A percentile compares a stretch with the other conserved stretches of the same genome.
These are phyloP conservation scores for Acrocalymma vagum DNA, from an alignment of 2,329 filamentous ascomycete genomes.

Conservation along the genomic window DNA sequence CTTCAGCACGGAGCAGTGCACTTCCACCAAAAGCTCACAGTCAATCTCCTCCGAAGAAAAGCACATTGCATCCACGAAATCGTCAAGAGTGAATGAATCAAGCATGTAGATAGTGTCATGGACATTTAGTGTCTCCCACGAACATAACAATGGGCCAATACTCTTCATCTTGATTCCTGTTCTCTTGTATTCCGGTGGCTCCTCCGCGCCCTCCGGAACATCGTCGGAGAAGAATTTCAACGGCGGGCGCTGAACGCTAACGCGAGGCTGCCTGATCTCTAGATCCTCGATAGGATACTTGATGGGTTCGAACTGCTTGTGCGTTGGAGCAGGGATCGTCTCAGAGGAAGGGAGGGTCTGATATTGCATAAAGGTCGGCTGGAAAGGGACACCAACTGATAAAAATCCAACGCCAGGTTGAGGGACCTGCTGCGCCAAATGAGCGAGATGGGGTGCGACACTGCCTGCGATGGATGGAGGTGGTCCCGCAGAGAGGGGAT, in stretches of 20 bases:
- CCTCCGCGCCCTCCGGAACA: conserved; percentile 50
- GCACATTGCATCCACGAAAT: conserved; percentile 88
- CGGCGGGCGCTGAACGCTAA: conserved; percentile 72
- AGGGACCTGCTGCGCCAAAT: conserved; percentile 21
- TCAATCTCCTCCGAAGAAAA: conserved; percentile 76
- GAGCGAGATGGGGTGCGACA: conserved; percentile 30
- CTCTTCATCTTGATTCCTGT: conserved; percentile 79
- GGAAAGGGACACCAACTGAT: conserved; percentile 13
- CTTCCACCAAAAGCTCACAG: conserved; percentile 87
- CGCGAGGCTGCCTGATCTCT: conserved; percentile 74
- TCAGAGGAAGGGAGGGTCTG: conserved; percentile 27
- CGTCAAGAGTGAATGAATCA: conserved; percentile 97
- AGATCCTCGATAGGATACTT: conserved; percentile 98
- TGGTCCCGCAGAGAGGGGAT: conserved; percentile 8
- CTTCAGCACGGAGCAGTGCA: conserved; percentile 91
- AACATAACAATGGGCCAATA: conserved; percentile 85
- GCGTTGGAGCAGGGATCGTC: conserved; percentile 57
- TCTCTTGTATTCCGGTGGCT: conserved; percentile 44
- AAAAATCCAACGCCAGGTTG: too few species aligned
- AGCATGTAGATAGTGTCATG: conserved; percentile 94
- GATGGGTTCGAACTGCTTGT: conserved; percentile 62
- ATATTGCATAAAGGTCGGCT: conserved; percentile 19
- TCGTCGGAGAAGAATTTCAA: conserved; percentile 80
- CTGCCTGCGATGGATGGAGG: conserved; percentile 10
- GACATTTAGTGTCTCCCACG: conserved; percentile 98